Conservation (phyloP, 345 rosid species). For the Microcos paniculata region DNA sequence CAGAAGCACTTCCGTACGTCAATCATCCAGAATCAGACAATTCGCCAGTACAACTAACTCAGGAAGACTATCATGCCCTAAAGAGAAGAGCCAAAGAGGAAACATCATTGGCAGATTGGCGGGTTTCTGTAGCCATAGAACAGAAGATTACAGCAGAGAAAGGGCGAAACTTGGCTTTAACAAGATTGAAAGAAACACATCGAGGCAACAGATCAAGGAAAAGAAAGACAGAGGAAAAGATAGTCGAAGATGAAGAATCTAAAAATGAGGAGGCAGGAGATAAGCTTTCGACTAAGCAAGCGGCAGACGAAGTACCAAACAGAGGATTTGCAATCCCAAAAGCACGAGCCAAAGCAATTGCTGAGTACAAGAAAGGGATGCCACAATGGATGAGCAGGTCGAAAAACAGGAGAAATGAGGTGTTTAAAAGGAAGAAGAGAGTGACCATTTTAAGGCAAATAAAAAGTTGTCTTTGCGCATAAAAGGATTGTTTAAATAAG, state of each 20-base stretch:
- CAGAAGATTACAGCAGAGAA: slow-evolving; percentile 48
- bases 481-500: slow-evolving; percentile 24
- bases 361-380: slow-evolving; percentile 3
- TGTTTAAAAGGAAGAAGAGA: slow-evolving; percentile 19
- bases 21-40: slow-evolving; percentile 22
- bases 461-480: slow-evolving; percentile 23
- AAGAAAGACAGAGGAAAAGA: background rate
- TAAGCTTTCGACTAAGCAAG: slow-evolving; percentile 2
- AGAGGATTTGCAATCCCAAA: slow-evolving; percentile 25
- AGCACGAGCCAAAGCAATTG: slow-evolving; percentile 25
- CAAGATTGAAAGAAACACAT: slow-evolving; percentile 27
- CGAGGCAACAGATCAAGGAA: background rate
- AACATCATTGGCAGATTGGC: slow-evolving; percentile 39
- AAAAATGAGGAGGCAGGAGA: slow-evolving; percentile 18
- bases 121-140: slow-evolving; percentile 41
- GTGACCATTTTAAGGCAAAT: slow-evolving; percentile 27
- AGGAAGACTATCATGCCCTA: slow-evolving; percentile 37
- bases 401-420: slow-evolving; percentile 15
- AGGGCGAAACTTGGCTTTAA: slow-evolving; percentile 29
- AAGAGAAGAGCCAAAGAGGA: slow-evolving; percentile 45
- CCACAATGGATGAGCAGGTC: slow-evolving; percentile 11
- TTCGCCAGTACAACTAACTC: slow-evolving; percentile 25
- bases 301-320: slow-evolving; percentile 1
- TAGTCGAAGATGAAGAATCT: background rate
- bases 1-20: slow-evolving; percentile 23